Evolutionary conservation across 2,329 filamentous ascomycete genomes (phyloP), one percentile per base, ranked within the genome.

Genomic region (Pezicula radicicola): DNA sequence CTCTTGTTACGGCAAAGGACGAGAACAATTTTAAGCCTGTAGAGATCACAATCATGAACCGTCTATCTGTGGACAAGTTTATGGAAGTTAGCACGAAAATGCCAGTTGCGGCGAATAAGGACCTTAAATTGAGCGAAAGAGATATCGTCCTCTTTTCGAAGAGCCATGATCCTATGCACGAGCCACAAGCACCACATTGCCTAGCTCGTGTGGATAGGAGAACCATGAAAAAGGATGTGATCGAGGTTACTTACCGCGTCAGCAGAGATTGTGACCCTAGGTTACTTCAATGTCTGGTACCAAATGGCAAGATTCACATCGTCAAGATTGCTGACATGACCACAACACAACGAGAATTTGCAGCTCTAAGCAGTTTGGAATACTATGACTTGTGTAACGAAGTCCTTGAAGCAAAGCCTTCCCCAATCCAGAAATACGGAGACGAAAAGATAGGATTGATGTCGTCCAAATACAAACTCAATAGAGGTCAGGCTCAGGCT

Each of bases 321-420:
- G 78, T 89, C 52, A 96, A 95, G 65, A 85, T 99, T 59, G 91
- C 91, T 49, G 96, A 93, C 54, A 88, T 99, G 75, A 96, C 88
- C 2, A 94, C 94, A 0, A 86, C 97, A 48, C 93, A 99, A 73
- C 87, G 94, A 68, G 94, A 99, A 70, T 99, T 92, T 68, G 94
- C 91, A 51, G 91, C 94, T 1, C 73, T 99, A 28, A 88, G 91
- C 72, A 93, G 89, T 63, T 71, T 99, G 57, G 88, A 96, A 68
- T 97, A 95, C 69, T 99, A 97, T 63, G 94, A 99, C 70, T 78
- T 99, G 18, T 95, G 93, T 75, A 88, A 93, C 52, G 94, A 99
- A 70, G 89, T 99, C 51, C 77, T 95, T 45, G 85, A 85, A 61
- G 94, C 92, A 3, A 90, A 91, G 65, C 94, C 95, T 1, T 97